Evolutionary conservation across 148 eudicot species (phyloP), one percentile per base, ranked within the genome.

Genomic region (Polygonum aviculare): DNA sequence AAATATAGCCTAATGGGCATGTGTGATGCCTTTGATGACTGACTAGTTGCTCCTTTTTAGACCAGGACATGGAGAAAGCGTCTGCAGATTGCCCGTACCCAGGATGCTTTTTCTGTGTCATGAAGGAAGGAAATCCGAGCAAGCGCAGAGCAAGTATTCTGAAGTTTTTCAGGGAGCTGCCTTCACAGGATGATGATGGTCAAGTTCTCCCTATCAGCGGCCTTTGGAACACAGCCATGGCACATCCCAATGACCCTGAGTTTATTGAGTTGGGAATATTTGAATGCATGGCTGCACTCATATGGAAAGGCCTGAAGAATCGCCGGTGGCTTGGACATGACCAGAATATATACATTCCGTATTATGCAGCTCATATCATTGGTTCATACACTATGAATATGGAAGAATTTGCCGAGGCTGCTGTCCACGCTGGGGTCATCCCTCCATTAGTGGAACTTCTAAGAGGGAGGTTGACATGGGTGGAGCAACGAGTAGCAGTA

Each of bases 181-280:
- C 99, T 60, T 89, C 96, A 18, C 99, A 92, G 78, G 99, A 95
- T 69, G 99, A 93, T 49, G 97, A 95, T 79, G 97, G 97, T 69
- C 97, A 90, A 77, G 99, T 95, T 79, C 96, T 95, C 55, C 99
- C 99, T 47, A 95, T 95, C 47, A 95, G 97, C 74, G 96, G 96
- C 83, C 96, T 95, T 52, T 95, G 99, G 99, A 95, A 95, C 84
- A 95, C 99, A 40, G 99, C 99, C 57, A 95, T 95, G 99, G 96
- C 99, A 57, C 99, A 95, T 82, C 99, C 97, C 44, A 95, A 95
- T 75, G 99, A 95, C 67, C 99, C 99, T 0, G 99, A 95, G 82
- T 95, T 95, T 83, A 92, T 92, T 69, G 97, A 96, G 77, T 82
- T 96, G 76, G 99, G 99, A 16, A 93, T 96, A 55, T 96, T 93